Conservation (phyloP, 352 stramenopile species). For the Pythium grandisporangium region DNA sequence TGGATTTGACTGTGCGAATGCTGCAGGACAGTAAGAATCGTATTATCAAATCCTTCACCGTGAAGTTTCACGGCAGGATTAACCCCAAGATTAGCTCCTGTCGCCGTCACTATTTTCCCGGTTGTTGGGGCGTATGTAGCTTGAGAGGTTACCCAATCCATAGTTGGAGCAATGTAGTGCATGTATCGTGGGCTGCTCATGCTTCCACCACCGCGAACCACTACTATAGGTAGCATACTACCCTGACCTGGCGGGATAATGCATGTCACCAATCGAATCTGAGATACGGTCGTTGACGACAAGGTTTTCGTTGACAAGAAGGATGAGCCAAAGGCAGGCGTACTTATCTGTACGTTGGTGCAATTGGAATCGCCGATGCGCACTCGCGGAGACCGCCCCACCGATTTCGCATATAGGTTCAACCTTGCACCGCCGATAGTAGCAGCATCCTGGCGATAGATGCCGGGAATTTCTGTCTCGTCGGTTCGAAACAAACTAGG, state of each 20-base stretch:
- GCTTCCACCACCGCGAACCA: slow-evolving; percentile 23
- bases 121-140: slow-evolving; percentile 21
- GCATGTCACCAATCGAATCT: slow-evolving; percentile 33
- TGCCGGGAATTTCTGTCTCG: slow-evolving; percentile 8
- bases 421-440: slow-evolving; percentile 33
- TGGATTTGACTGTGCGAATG: slow-evolving; percentile 22
- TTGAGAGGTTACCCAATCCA: slow-evolving; percentile 25
- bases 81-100: slow-evolving; percentile 35
- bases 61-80: slow-evolving; percentile 17
- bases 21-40: slow-evolving; percentile 12
- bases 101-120: slow-evolving; percentile 30
- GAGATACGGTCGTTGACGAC: slow-evolving; percentile 13
- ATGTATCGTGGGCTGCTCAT: slow-evolving; percentile 32
- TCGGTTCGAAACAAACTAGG: slow-evolving; percentile 24
- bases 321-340: slow-evolving; percentile 7
- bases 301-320: slow-evolving; percentile 13
- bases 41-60: background rate
- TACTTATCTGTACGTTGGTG: slow-evolving; percentile 19
- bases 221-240: slow-evolving; percentile 20
- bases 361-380: slow-evolving; percentile 19
- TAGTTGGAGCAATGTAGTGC: slow-evolving; percentile 35
- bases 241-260: slow-evolving; percentile 36
- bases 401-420: slow-evolving; percentile 42
- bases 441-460: slow-evolving; percentile 27
- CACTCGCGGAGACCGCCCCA: slow-evolving; percentile 29